Conservation (phyloP, 176 grass and related monocot species). For the Eleusine indica region DNA sequence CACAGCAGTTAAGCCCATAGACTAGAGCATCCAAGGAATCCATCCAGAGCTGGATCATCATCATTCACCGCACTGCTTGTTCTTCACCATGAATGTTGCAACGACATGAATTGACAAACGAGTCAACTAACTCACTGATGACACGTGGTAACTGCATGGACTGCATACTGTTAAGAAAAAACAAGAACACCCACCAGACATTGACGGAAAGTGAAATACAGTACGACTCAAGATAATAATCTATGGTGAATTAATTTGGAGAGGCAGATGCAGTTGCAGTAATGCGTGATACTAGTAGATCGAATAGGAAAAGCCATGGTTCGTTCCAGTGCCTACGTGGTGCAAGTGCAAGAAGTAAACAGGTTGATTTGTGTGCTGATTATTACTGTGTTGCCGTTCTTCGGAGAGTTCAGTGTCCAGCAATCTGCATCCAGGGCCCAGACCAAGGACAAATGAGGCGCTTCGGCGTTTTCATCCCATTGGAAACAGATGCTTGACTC, state of each 20-base stretch:
- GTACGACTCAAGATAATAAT: background rate
- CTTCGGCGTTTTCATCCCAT: background rate
- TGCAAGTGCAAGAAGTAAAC: background rate
- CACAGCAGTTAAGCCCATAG: slow-evolving; percentile 30
- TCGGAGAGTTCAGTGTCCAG: background rate
- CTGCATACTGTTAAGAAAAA: background rate
- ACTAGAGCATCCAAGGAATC: slow-evolving; percentile 29
- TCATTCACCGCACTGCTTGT: slow-evolving; percentile 3
- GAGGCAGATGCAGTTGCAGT: too few relatives aligned
- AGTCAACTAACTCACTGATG: background rate
- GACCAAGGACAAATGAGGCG: slow-evolving; percentile 9
- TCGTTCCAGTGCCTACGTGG: background rate
- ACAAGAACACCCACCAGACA: background rate
- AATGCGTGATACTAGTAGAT: background rate
- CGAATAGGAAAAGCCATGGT: too few relatives aligned
- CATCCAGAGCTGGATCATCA: slow-evolving; percentile 21
- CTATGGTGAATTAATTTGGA: background rate
- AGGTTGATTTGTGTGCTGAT: background rate
- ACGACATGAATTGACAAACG: slow-evolving; percentile 7
- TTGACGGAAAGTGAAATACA: background rate
- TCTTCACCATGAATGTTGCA: slow-evolving; percentile 15
- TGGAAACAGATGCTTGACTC: slow-evolving; percentile 25
- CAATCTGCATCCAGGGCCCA: background rate
- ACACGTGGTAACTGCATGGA: background rate
- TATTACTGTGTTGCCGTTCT: background rate